Percentiles rank a stretch among this genome's conserved stretches.
These are phyloP conservation scores for Ceriops zippeliana DNA, from an alignment of 345 rosid species.

Conservation along the genomic window DNA sequence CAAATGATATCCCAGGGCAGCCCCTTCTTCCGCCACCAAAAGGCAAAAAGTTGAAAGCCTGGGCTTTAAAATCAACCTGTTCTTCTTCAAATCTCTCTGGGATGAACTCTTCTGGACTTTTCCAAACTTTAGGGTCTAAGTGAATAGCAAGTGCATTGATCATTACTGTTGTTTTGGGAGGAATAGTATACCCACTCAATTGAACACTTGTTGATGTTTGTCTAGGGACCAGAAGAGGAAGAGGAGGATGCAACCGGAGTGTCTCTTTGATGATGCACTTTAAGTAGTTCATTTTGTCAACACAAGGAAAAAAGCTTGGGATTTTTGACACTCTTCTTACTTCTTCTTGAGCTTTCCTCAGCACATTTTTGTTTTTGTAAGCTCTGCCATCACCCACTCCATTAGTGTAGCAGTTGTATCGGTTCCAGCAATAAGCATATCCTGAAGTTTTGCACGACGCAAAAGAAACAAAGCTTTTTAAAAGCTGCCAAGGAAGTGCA, in stretches of 20 bases:
- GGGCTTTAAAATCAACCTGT: conserved; percentile 2
- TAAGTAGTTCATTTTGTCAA: conserved; percentile 11
- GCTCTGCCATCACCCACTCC: conserved; percentile 32
- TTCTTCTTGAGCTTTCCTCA: conserved; percentile 25
- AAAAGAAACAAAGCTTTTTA: background rate
- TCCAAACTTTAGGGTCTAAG: conserved; percentile 21
- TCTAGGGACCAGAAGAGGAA: conserved; percentile 27
- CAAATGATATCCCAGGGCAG: conserved; percentile 22
- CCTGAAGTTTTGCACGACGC: conserved; percentile 13
- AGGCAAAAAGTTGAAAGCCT: conserved; percentile 11
- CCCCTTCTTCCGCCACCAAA: conserved; percentile 26
- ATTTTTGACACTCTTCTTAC: conserved; percentile 11
- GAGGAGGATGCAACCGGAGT: conserved; percentile 18
- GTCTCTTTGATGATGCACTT: conserved; percentile 30
- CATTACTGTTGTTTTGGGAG: conserved; percentile 18
- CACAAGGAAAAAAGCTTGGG: background rate
- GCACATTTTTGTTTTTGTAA: conserved; percentile 5
- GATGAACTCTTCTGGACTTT: conserved; percentile 5
- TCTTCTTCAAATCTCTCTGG: conserved; percentile 27
- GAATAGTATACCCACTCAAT: conserved; percentile 12
- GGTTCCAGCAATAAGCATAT: conserved; percentile 29
- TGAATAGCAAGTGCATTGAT: conserved; percentile 22
- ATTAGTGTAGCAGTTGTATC: conserved; percentile 25
- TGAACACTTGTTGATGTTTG: conserved; percentile 11
- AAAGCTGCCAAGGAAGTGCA: background rate